Percentiles rank a stretch among this genome's conserved stretches.
These are phyloP conservation scores for Phytophthora megakarya DNA, from an alignment of 352 stramenopile genomes.

Conservation along the genomic window DNA sequence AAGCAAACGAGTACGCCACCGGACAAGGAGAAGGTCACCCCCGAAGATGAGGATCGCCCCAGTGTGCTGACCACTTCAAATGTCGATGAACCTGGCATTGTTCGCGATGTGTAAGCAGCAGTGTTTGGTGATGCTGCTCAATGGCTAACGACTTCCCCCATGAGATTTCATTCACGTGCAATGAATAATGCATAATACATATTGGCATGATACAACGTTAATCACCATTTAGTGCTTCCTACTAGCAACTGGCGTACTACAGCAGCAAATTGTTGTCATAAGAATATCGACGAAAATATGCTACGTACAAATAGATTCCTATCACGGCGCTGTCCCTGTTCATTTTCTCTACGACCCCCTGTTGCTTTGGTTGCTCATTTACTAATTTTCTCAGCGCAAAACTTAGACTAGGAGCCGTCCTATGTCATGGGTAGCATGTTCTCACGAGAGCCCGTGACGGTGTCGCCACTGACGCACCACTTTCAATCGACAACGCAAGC, in stretches of 20 bases:
- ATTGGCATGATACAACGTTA: too few species aligned
- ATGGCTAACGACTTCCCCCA: too few species aligned
- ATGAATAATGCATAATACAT: constrained; percentile 11
- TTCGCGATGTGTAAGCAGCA: constrained; percentile 21
- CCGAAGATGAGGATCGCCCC: constrained; percentile 11
- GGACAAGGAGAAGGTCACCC: constrained; percentile 12
- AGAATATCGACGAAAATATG: constrained; percentile 16
- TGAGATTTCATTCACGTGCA: too few species aligned
- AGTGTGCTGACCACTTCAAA: constrained; percentile 30
- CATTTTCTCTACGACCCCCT: neutral
- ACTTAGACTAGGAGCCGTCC: neutral
- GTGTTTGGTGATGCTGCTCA: too few species aligned
- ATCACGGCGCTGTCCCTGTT: neutral
- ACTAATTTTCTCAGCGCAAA: neutral
- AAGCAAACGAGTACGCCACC: neutral
- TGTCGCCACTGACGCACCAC: constrained; percentile 65
- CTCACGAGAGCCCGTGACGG: constrained; percentile 57
- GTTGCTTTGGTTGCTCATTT: neutral
- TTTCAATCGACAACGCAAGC: constrained; percentile 69
- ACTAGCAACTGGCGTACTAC: too few species aligned
- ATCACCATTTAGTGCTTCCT: too few species aligned
- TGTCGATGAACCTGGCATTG: constrained; percentile 19
- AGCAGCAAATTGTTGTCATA: neutral
- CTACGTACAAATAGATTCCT: constrained; percentile 13
- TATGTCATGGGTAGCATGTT: constrained; percentile 57